Conservation (phyloP, 2,329 filamentous ascomycete genomes). For the Pseudogymnoascus sp. region DNA sequence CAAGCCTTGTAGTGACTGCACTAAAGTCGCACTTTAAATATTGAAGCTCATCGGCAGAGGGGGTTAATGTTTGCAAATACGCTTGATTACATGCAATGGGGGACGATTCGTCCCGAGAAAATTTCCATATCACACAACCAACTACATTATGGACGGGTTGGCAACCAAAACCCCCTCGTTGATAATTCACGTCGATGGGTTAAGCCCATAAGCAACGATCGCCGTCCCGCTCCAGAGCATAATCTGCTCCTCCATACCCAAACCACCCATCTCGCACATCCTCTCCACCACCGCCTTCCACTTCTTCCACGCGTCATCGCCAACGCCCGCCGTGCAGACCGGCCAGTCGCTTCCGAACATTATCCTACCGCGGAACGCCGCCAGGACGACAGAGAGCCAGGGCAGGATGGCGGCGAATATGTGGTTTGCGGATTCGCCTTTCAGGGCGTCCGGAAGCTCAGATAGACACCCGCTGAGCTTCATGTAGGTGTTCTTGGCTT, state of each 20-base stretch:
- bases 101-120: neutral
- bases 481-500: slow-evolving; percentile 65
- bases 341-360: slow-evolving; percentile 97
- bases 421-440: slow-evolving; percentile 41
- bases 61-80: no score
- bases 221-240: slow-evolving; percentile 70
- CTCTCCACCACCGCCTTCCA: slow-evolving; percentile 67
- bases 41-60: no score
- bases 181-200: slow-evolving; percentile 13
- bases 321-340: slow-evolving; percentile 63
- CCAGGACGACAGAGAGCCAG: slow-evolving; percentile 66
- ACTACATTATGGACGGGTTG: neutral
- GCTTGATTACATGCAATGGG: no score
- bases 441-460: slow-evolving; percentile 58
- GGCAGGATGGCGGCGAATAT: slow-evolving; percentile 58
- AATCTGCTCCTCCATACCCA: slow-evolving; percentile 54
- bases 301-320: slow-evolving; percentile 56
- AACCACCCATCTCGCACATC: slow-evolving; percentile 55
- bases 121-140: neutral
- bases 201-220: slow-evolving; percentile 58
- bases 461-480: slow-evolving; percentile 85
- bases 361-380: slow-evolving; percentile 66
- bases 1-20: no score
- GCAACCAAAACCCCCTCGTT: neutral
- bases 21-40: no score